These are phyloP conservation scores for Fusarium praegraminearum DNA, from an alignment of 2,329 filamentous ascomycete species.

Conservation along the genomic window DNA sequence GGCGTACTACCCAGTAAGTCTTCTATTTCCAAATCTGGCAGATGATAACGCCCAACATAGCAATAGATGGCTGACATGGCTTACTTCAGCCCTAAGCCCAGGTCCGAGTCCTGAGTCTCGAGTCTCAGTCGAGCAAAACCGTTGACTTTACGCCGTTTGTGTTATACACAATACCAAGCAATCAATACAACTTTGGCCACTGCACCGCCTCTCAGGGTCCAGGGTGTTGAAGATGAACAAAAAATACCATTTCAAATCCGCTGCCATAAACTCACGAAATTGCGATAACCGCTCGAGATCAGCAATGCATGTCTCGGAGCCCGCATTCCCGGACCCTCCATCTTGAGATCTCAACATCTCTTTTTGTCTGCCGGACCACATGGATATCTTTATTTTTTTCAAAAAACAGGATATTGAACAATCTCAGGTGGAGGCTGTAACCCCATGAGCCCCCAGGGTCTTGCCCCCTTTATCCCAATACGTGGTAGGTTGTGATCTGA, in stretches of 20 bases:
- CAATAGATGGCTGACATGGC: slow-evolving; percentile 15
- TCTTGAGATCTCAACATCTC: slow-evolving; percentile 25
- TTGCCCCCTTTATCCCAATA: slow-evolving; percentile 12
- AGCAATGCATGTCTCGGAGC: slow-evolving; percentile 38
- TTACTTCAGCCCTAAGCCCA: slow-evolving; percentile 30
- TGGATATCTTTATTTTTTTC: slow-evolving; percentile 12
- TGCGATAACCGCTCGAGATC: slow-evolving; percentile 32
- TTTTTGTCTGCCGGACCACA: slow-evolving; percentile 1
- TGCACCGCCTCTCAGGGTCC: not conserved
- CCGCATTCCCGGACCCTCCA: slow-evolving; percentile 35
- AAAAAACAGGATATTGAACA: slow-evolving; percentile 28
- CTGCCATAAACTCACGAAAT: not conserved
- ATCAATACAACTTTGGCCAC: not conserved
- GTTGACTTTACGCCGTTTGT: slow-evolving; percentile 25
- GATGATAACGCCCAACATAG: not conserved
- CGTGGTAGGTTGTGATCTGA: slow-evolving; percentile 11
- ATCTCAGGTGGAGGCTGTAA: slow-evolving; percentile 15
- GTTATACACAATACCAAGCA: not conserved
- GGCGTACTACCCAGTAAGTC: not conserved
- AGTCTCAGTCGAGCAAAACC: slow-evolving; percentile 11
- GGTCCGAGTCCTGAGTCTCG: not conserved
- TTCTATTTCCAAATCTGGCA: not conserved
- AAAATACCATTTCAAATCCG: not conserved
- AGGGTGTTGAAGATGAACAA: not conserved
- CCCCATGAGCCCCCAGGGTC: slow-evolving; percentile 12